A percentile compares a stretch with the other conserved stretches of the same genome.
Evolutionary conservation across 2,329 filamentous ascomycete genomes (phyloP).

Genomic region (Fusarium newnesense): DNA sequence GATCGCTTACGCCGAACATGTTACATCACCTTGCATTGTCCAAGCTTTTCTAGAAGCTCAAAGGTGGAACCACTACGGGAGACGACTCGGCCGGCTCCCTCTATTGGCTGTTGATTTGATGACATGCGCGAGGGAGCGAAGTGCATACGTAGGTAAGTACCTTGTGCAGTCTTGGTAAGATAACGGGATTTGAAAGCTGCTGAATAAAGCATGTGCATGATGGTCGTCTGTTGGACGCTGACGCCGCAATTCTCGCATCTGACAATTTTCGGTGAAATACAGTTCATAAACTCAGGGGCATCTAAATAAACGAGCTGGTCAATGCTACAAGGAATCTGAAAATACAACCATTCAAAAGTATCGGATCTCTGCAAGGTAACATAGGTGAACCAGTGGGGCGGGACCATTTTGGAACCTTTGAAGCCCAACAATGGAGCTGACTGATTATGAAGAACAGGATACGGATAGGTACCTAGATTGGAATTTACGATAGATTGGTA

Average conservation of each 20-base stretch:
- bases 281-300: conserved; percentile 7
- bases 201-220: background rate
- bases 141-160: background rate
- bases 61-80: conserved; percentile 18
- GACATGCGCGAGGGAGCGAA: background rate
- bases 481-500: background rate
- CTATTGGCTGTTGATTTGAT: conserved; percentile 6
- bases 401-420: conserved; percentile 19
- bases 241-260: background rate
- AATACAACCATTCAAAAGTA: background rate
- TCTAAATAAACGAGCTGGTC: conserved; percentile 12
- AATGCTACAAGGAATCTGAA: conserved; percentile 4
- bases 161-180: background rate
- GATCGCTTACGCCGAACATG: conserved; percentile 30
- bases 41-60: conserved; percentile 21
- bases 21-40: conserved; percentile 43
- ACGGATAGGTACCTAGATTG: background rate
- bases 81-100: conserved; percentile 29
- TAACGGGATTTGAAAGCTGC: conserved; percentile 1
- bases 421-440: conserved; percentile 35
- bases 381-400: conserved; percentile 20
- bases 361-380: conserved; percentile 13
- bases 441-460: background rate
- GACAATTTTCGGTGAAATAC: background rate
- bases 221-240: background rate